These are phyloP conservation scores for Solanum paucissectum DNA, from an alignment of 257 asterid genomes.

Conservation along the genomic window DNA sequence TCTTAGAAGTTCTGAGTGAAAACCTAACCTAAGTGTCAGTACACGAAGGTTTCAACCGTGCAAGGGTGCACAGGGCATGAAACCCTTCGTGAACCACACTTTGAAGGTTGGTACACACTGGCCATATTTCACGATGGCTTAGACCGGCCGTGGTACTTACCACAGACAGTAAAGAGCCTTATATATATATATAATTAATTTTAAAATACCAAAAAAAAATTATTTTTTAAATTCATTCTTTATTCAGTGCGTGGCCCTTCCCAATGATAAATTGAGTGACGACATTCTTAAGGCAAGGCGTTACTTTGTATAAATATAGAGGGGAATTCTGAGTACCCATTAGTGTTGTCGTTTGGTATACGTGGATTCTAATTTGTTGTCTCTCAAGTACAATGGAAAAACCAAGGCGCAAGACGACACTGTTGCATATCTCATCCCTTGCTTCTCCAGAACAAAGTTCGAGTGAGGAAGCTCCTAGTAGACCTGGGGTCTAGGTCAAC, in stretches of 20 bases:
- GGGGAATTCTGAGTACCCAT: not conserved
- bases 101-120: not conserved
- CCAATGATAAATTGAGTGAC: not conserved
- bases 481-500: no score
- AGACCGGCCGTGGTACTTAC: no score
- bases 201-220: no score
- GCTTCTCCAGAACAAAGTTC: no score
- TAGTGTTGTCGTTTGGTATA: no score
- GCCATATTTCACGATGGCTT: no score
- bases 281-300: not conserved
- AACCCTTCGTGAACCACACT: not conserved
- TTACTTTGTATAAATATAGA: not conserved
- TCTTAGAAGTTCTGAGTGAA: not conserved
- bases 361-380: not conserved
- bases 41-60: not conserved
- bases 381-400: not conserved
- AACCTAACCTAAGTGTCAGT: not conserved
- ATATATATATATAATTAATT: no score
- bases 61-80: not conserved
- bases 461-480: no score
- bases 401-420: no score
- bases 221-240: no score
- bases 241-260: not conserved
- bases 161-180: no score
- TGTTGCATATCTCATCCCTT: no score